Evolutionary conservation across 257 asterid genomes (phyloP), one percentile per base, ranked within the genome.

Genomic region (Salvia miltiorrhiza): DNA sequence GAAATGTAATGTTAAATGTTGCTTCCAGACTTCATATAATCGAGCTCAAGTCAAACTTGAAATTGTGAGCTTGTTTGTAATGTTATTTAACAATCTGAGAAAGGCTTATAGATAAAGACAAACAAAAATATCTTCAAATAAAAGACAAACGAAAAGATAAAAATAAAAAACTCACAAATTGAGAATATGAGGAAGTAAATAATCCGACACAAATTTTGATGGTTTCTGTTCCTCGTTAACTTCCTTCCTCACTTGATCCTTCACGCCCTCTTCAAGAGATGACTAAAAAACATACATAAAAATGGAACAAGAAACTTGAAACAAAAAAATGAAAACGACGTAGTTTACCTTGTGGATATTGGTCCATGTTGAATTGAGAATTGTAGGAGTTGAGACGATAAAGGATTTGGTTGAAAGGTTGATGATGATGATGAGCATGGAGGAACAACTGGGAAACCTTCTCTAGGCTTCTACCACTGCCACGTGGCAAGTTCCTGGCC

Each of bases 171-270:
- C 83, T 79, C 73, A 89, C 96, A 92, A 75, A 41, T 87, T 92
- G 69, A 92, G 84, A 75, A 92, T 79, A 57, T 84, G 96, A 70
- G 98, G 95, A 48, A 89, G 85, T 47, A 92, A 62, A 50, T 74
- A 47, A 52, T 85, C 82, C 7, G 84, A 67, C 12, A 71, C 72
- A 13, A 61, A 19, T 40, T 78, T 72, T 30, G 86, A 54, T 6
- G 76, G 63, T 70, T 74, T 63, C 41, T n/a, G n/a, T n/a, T 44
- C 26, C 32, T 83, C 85, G 62, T 52, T 20, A n/a, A 82, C 55
- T 78, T 75, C 83, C 9, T 53, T 4, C 3, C 35, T 23, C 9
- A 11, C 57, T 20, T 20, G 32, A 11, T 50, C 30, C 77, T 79
- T 83, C 55, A 53, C 59, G 37, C 30, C 48, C 19, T 80, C 79